phyloP scores from a whole-genome alignment of 306 rosid genomes.

The Lathyrus sativus region DNA sequence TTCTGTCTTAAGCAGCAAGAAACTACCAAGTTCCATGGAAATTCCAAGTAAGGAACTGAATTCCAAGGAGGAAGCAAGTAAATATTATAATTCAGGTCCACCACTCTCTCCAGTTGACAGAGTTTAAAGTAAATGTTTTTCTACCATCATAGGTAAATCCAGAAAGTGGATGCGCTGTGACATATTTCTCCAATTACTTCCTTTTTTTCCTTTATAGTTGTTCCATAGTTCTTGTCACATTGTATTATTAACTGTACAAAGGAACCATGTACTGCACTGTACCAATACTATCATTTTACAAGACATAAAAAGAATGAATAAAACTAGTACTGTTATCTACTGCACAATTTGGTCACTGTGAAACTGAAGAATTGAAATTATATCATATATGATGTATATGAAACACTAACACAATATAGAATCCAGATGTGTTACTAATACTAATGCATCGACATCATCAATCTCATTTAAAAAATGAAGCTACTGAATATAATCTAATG shows the following conservation, averaged over 20 bases:
- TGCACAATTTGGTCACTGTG: constrained; percentile 5
- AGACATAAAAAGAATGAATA: constrained; percentile 35
- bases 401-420: not conserved
- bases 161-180: constrained; percentile 22
- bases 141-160: constrained; percentile 21
- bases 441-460: too few species aligned
- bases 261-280: constrained; percentile 28
- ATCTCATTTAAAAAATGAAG: too few species aligned
- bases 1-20: constrained; percentile 53
- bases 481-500: too few species aligned
- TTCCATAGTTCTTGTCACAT: constrained; percentile 16
- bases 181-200: constrained; percentile 19
- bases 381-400: not conserved
- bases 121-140: constrained; percentile 52
- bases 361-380: constrained; percentile 4
- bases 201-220: constrained; percentile 8
- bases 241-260: constrained; percentile 41
- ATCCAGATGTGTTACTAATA: not conserved
- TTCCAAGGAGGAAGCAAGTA: constrained; percentile 45
- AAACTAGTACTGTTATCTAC: constrained; percentile 17
- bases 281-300: constrained; percentile 42
- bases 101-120: constrained; percentile 89
- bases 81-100: constrained; percentile 69
- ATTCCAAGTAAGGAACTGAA: constrained; percentile 35
- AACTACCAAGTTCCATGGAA: constrained; percentile 44